Conservation (phyloP, 306 rosid genomes). For the Ormosia emarginata region DNA sequence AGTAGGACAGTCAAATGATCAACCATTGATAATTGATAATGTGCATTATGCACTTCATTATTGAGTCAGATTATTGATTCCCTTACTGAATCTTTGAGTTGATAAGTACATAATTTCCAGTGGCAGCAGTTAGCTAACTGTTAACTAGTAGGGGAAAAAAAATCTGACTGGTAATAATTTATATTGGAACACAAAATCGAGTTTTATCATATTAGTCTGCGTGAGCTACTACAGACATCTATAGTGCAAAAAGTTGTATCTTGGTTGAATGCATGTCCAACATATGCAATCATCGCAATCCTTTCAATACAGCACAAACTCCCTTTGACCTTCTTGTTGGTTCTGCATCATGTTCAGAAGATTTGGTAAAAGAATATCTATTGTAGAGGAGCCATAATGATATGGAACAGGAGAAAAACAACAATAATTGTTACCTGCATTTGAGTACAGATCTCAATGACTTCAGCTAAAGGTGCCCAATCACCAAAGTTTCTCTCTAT, state of each 20-base stretch:
- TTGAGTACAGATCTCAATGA: constrained; percentile 65
- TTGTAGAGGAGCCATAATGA: background rate
- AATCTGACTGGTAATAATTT: background rate
- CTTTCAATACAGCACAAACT: constrained; percentile 21
- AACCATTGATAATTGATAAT: background rate
- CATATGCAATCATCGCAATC: no score
- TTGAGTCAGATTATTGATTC: background rate
- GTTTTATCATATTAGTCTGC: background rate
- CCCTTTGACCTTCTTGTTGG: constrained; percentile 32
- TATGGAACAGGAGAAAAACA: background rate
- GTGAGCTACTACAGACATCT: background rate
- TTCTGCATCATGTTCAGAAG: constrained; percentile 50
- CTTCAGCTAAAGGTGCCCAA: constrained; percentile 89
- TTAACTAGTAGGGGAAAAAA: background rate
- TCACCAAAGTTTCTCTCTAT: constrained; percentile 92
- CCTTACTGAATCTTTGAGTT: background rate
- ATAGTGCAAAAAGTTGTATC: background rate
- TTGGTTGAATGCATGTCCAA: background rate
- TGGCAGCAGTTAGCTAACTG: background rate
- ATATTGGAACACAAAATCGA: background rate
- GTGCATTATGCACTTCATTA: background rate
- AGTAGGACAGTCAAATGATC: background rate
- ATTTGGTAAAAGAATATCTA: constrained; percentile 13
- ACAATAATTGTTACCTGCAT: constrained; percentile 54
- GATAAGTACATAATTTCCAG: background rate